Evolutionary conservation across 2,329 filamentous ascomycete species (phyloP), one percentile per base, ranked within the genome.

Genomic region (Diaporthe sp.): DNA sequence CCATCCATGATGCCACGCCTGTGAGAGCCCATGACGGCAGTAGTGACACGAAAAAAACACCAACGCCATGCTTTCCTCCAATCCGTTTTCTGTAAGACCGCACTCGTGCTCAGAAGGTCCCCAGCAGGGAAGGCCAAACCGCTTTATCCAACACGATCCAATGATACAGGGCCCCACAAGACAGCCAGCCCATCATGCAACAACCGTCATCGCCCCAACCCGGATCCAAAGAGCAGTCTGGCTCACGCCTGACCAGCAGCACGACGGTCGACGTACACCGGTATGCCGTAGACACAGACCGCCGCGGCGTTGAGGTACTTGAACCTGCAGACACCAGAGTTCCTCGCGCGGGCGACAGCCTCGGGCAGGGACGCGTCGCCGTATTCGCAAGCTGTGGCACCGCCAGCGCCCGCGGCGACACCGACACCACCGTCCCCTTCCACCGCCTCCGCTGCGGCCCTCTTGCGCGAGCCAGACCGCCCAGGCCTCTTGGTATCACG

Each of bases 201-300:
- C 50, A 6, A 45, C 61, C 33, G 47, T 60, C 74, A n/a, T 45
- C 22, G 25, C 42, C 17, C 4, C n/a, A n/a, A n/a, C n/a, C 61
- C 19, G 35, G n/a, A 5, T n/a, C 19, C 61, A 22, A 60, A 9
- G 12, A 8, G 25, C 17, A 15, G 19, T 54, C 25, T 30, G 40
- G 33, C 66, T 54, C 33, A 58, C 47, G 30, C 60, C 38, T 69
- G 38, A 38, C 30, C 40, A 50, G 35, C 19, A 17, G 35, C 19
- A 17, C 25, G 30, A 28, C 75, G 72, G 64, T 83, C 84, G 77
- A 98, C 87, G 84, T 95, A 98, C 77, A 98, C 95, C 40, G 97
- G 97, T 81, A 99, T 93, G 22, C 97, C 97, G 86, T 98, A 99
- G 71, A 98, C 93, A 77, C 97, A 96, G 33, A 97, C 95, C 50